Conservation (phyloP, 768 basidiomycete genomes). For the Amanita jacksonii region DNA sequence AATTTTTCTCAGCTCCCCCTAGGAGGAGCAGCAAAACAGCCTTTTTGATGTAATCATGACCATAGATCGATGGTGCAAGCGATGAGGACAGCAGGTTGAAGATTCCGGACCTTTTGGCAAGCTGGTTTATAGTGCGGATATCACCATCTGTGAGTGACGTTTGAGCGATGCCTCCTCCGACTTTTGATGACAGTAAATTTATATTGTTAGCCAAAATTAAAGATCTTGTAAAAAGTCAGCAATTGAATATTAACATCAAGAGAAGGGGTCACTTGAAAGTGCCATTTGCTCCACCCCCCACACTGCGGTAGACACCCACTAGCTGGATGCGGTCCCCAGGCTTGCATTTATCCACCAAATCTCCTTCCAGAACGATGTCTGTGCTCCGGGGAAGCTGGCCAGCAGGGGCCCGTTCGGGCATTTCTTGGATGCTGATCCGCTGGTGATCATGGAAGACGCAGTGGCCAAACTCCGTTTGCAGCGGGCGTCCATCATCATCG, state of each 20-base stretch:
- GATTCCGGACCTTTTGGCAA: slow-evolving; percentile 79
- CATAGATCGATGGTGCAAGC: slow-evolving; percentile 94
- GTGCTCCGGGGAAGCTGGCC: slow-evolving; percentile 95
- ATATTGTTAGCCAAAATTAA: slow-evolving; percentile 92
- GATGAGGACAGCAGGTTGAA: slow-evolving; percentile 88
- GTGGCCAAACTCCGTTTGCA: slow-evolving; percentile 89
- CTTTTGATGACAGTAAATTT: slow-evolving; percentile 88
- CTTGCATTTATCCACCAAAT: slow-evolving; percentile 95
- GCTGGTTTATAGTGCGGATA: slow-evolving; percentile 92
- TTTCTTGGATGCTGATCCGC: slow-evolving; percentile 96
- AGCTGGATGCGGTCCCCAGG: slow-evolving; percentile 97
- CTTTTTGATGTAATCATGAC: slow-evolving; percentile 92
- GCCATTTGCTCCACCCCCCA: slow-evolving; percentile 83
- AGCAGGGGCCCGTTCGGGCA: slow-evolving; percentile 97
- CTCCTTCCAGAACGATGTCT: slow-evolving; percentile 93
- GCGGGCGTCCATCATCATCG: slow-evolving; percentile 79
- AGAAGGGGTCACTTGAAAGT: slow-evolving; percentile 76
- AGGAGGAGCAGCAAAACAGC: slow-evolving; percentile 89
- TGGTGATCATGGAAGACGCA: slow-evolving; percentile 95
- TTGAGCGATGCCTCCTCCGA: slow-evolving; percentile 91
- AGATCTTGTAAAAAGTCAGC: slow-evolving; percentile 44
- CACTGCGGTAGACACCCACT: slow-evolving; percentile 89
- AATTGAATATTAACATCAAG: slow-evolving; percentile 9
- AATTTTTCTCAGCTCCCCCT: slow-evolving; percentile 95
- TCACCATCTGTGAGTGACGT: slow-evolving; percentile 87